Evolutionary conservation across 2,329 filamentous ascomycete genomes (phyloP), one percentile per base, ranked within the genome.

Genomic region (Akanthomyces lecanii): DNA sequence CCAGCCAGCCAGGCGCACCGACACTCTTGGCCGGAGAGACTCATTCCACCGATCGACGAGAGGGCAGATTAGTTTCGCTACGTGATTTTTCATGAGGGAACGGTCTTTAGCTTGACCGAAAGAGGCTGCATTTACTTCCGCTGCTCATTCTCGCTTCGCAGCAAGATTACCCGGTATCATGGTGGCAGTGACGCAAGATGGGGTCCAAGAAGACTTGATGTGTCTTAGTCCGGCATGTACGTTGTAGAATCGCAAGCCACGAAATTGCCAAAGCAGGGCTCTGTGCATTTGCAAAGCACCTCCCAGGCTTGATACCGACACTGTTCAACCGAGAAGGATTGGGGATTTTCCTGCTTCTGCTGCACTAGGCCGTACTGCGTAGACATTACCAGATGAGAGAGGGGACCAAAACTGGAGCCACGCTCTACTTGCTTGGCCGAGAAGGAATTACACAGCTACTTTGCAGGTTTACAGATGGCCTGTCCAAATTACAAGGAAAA

Each of bases 191-290:
- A 52, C 50, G 30, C 51, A 54, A 28, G 53, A 56, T 45, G 25
- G 38, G 36, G 36, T 40, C 38, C 38, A 16, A 45, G 42, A 8
- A 21, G 30, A 14, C 38, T 44, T 30, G 38, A 38, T 58, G 25
- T 28, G n/a, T 48, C 55, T 58, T 1, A 48, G 25, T 58, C 12
- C 38, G 44, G 55, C 47, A 58, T 58, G 55, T 6, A 58, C 48
- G 28, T 48, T 48, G 55, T 48, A 8, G 11, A 48, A 25, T 23
- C 48, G 12, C 55, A 36, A 48, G 44, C 55, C 53, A 45, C 42
- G 16, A 45, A n/a, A 16, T n/a, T 8, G 30, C 30, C 18, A 11
- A 30, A 21, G 3, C 14, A 44, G 28, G 25, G 16, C 44, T 23
- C 40, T 3, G 14, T 11, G 21, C 4, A n/a, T 30, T 11, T 25